Percentiles rank a stretch among this genome's conserved stretches.
These are phyloP conservation scores for Metrosideros polymorpha DNA, from an alignment of 441 rosid genomes.

Conservation along the genomic window DNA sequence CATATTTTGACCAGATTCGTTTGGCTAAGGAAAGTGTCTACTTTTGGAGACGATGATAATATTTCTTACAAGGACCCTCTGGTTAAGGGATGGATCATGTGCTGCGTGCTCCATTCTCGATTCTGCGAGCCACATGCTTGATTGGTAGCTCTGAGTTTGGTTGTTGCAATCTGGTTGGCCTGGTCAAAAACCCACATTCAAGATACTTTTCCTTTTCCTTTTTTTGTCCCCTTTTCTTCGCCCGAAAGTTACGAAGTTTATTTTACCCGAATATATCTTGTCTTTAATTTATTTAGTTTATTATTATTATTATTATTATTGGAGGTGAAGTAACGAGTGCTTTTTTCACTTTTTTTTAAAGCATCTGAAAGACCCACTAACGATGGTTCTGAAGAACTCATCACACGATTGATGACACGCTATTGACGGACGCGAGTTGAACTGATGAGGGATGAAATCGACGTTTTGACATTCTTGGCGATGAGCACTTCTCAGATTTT, in stretches of 20 bases:
- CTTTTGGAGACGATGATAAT: background rate
- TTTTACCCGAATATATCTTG: background rate
- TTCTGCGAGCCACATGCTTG: background rate
- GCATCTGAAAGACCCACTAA: background rate
- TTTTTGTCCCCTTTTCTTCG: background rate
- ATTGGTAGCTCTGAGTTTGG: background rate
- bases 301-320: background rate
- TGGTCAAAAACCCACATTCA: background rate
- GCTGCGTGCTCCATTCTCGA: background rate
- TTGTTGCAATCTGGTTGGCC: background rate
- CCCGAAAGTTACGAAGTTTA: background rate
- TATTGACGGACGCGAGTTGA: no score
- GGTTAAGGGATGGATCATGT: background rate
- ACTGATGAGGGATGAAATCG: background rate
- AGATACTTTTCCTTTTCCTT: background rate
- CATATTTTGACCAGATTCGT: background rate
- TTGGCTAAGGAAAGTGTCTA: background rate
- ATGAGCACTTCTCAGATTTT: background rate
- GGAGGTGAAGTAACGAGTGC: background rate
- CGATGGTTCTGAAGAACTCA: background rate
- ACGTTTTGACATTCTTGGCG: background rate
- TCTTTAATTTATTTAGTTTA: background rate
- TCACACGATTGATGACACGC: background rate
- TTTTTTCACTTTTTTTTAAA: background rate
- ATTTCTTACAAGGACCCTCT: background rate